These are phyloP conservation scores for Trichoderma sp. DNA, from an alignment of 2,329 filamentous ascomycete genomes.

Conservation along the genomic window DNA sequence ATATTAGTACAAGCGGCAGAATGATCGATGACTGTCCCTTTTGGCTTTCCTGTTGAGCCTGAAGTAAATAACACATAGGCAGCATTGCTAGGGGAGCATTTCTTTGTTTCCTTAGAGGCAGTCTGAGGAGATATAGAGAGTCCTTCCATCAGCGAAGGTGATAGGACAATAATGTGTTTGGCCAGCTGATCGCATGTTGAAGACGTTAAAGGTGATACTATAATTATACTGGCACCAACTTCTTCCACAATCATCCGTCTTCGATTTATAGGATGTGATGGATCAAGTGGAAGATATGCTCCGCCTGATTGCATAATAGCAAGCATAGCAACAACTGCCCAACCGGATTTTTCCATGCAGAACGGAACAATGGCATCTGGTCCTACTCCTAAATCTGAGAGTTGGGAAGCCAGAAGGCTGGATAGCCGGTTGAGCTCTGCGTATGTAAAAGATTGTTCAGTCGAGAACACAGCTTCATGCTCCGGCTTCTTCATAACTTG, in stretches of 20 bases:
- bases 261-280: slow-evolving; percentile 15
- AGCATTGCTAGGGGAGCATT: background rate
- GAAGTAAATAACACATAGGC: slow-evolving; percentile 31
- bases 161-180: background rate
- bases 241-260: slow-evolving; percentile 15
- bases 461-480: slow-evolving; percentile 12
- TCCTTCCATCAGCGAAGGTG: background rate
- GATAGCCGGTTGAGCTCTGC: background rate
- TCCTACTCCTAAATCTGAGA: slow-evolving; percentile 25
- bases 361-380: slow-evolving; percentile 23
- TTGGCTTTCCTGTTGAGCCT: slow-evolving; percentile 29
- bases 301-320: slow-evolving; percentile 30
- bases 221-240: slow-evolving; percentile 3
- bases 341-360: slow-evolving; percentile 23
- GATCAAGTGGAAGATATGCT: slow-evolving; percentile 29
- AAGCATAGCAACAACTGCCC: slow-evolving; percentile 25
- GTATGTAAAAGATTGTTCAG: background rate
- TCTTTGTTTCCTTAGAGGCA: background rate
- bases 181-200: background rate
- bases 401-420: background rate
- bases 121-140: background rate
- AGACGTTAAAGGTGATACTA: slow-evolving; percentile 3
- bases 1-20: slow-evolving; percentile 51
- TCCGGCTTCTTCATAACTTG: background rate
- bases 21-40: slow-evolving; percentile 40